Conservation (phyloP, 352 stramenopile genomes). For the Pythium rhizo-oryzae region DNA sequence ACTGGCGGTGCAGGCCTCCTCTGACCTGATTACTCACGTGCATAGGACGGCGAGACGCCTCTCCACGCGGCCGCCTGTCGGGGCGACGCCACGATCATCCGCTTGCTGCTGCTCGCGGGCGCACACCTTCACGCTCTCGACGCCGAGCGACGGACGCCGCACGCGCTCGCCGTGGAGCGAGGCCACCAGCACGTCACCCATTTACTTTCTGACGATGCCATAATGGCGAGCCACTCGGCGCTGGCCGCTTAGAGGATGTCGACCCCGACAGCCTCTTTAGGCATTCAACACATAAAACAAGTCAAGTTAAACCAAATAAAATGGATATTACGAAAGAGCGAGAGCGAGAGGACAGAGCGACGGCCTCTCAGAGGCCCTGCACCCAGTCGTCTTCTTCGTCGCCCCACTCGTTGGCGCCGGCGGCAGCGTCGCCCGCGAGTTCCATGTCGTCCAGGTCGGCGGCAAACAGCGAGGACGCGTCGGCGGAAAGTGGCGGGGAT, state of each 20-base stretch:
- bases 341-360: too few species aligned
- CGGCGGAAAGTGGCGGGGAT: constrained; percentile 33
- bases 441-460: constrained; percentile 68
- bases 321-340: constrained; percentile 1
- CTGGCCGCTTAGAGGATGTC: too few species aligned
- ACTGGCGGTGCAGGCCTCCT: too few species aligned
- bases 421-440: constrained; percentile 30
- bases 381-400: constrained; percentile 84
- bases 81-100: neutral
- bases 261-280: too few species aligned
- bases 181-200: neutral
- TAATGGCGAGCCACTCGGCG: neutral
- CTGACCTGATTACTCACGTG: neutral
- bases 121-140: neutral
- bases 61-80: constrained; percentile 1
- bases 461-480: constrained; percentile 55
- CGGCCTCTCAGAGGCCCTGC: constrained; percentile 51
- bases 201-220: neutral
- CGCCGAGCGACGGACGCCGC: neutral
- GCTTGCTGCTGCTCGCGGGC: neutral
- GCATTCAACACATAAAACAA: too few species aligned
- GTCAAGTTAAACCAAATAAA: too few species aligned
- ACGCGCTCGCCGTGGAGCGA: neutral
- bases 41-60: neutral
- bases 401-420: constrained; percentile 58